Evolutionary conservation across 78 protist species (phyloP).

Genomic region (Planoprotostelium fungivorum): DNA sequence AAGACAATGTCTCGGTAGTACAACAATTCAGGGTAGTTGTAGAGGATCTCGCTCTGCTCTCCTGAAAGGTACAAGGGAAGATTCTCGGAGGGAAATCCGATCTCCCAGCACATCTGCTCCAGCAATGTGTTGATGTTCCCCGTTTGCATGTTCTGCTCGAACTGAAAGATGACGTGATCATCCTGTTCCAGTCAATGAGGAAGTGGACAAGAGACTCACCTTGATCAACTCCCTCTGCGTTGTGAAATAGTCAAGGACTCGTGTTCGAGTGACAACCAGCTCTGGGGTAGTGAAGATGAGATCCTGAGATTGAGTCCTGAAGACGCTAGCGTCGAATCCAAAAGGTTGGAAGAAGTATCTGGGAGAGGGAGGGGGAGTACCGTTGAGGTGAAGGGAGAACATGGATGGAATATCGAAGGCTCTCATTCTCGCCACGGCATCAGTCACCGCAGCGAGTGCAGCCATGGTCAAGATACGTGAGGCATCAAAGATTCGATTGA

Average conservation of each 20-base stretch:
- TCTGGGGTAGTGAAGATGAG: constrained; percentile 28
- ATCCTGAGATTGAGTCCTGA: constrained; percentile 27
- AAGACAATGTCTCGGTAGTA: constrained; percentile 24
- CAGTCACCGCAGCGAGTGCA: constrained; percentile 48
- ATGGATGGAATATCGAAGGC: constrained; percentile 48
- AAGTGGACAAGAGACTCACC: not conserved
- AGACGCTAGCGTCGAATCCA: constrained; percentile 2
- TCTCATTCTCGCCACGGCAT: constrained; percentile 26
- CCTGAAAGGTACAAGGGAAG: constrained; percentile 2
- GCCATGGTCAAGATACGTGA: constrained; percentile 26
- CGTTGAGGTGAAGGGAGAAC: constrained; percentile 16
- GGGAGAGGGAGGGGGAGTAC: not conserved
- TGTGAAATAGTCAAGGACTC: constrained; percentile 58
- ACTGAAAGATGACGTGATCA: constrained; percentile 6
- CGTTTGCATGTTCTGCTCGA: not conserved
- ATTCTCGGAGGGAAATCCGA: not conserved
- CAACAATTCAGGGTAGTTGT: constrained; percentile 38
- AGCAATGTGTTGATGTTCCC: not conserved
- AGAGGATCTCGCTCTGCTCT: constrained; percentile 1
- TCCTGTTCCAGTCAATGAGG: not conserved
- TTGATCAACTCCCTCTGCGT: not conserved
- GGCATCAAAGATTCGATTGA: constrained; percentile 21
- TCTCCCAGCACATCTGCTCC: not conserved
- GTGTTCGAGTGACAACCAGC: constrained; percentile 38
- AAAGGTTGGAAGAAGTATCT: not conserved